phyloP scores from a whole-genome alignment of 768 basidiomycete genomes.

The Tulasnella sp. region DNA sequence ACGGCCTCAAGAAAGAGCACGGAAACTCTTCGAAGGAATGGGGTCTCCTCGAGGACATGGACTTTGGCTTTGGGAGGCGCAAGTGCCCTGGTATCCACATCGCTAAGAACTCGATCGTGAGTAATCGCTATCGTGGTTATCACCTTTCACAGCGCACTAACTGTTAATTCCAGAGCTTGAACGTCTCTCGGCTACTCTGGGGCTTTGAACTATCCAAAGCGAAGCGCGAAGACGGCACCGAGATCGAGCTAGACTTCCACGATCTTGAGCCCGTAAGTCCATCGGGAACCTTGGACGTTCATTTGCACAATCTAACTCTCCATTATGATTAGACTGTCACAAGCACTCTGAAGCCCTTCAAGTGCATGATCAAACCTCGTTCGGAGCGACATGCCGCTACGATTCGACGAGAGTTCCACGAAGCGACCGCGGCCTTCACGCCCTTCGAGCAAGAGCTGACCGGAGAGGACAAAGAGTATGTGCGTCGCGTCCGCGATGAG shows the following conservation, averaged over 20 bases:
- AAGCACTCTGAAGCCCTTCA: background rate
- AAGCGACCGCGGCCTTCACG: background rate
- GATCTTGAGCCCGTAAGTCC: background rate
- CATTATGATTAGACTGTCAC: background rate
- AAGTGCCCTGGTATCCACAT: slow-evolving; percentile 21
- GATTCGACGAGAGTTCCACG: background rate
- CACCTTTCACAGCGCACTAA: background rate
- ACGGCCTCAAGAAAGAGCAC: background rate
- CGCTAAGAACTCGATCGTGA: slow-evolving; percentile 18
- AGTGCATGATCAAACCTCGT: background rate
- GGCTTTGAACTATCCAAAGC: slow-evolving; percentile 5
- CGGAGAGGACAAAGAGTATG: background rate
- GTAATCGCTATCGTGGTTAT: background rate
- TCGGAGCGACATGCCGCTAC: background rate
- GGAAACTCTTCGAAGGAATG: background rate
- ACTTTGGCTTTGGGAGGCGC: slow-evolving; percentile 14
- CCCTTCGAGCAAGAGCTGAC: slow-evolving; percentile 6
- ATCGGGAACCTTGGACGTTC: background rate
- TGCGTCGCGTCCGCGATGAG: background rate
- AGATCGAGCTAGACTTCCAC: background rate
- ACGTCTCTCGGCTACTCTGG: slow-evolving; percentile 2
- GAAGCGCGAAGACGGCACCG: background rate
- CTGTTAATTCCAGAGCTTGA: background rate
- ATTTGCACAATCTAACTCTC: background rate
- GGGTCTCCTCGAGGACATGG: background rate